Base-by-base conservation (phyloP, 371 early-diverging fungal species). In the Mortierella sp. region DNA sequence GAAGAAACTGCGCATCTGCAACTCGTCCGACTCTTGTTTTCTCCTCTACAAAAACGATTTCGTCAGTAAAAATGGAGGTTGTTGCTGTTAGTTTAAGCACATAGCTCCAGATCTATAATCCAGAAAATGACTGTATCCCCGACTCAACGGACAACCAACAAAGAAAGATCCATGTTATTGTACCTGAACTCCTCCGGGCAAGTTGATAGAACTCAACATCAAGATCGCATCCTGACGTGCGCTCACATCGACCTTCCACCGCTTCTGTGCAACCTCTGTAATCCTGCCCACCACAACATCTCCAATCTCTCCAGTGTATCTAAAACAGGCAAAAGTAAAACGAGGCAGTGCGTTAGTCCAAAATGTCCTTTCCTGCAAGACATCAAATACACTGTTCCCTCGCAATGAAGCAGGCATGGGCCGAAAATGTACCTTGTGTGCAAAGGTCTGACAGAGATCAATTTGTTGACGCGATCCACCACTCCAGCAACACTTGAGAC, bases 241-340 rank as follows among this genome's bases (percentile, higher is more conserved):
- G 87, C 96, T 97, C 51, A 98, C 94, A 88, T 99, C 99, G 0
- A 99, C 96, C 83, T 96, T 97, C 99, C 99, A 99, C 84, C 99
- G 96, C 90, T 96, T 99, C 73, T 93, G 94, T 2, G 91, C 90
- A 11, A 96, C 91, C 82, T 97, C 98, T 38, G 95, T 96, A 49
- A 99, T 96, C 60, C 99, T 91, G 2, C 99, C 99, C 6, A 99
- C 98, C 0, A 99, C 97, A 70, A 99, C 97, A 91, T 99, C 99
- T 71, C 99, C 99, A 79, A 99, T 97, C 83, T 99, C 98, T 63
- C 98, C 98, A 16, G 92, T 92, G 84, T 96, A 96, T 89, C 95
- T 93, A 76, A n/a, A 55, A 6, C 18, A 35, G 4, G 35, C 29
- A 2, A 18, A 65, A 16, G n/a, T 7, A 38, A 46, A 72, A 18